Evolutionary conservation across 768 basidiomycete genomes (phyloP).

Genomic region (Boletus vinaceobasis): DNA sequence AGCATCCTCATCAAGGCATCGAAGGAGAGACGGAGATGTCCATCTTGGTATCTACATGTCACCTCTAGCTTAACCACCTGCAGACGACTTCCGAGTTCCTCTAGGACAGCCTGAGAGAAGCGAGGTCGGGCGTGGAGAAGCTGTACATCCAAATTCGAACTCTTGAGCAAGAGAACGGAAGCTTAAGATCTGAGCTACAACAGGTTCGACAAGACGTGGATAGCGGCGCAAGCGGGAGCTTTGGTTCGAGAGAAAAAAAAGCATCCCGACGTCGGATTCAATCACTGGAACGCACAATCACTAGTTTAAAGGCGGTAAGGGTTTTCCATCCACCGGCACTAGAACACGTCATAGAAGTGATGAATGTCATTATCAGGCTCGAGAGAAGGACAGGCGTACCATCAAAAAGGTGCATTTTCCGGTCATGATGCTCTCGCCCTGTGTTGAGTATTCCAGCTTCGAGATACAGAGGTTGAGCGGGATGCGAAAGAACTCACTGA

Average conservation of each 20-base stretch:
- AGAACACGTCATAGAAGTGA: background rate
- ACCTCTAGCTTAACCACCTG: background rate
- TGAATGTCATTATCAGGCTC: constrained; percentile 4
- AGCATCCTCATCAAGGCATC: background rate
- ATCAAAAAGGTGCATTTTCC: constrained; percentile 13
- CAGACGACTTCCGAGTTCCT: background rate
- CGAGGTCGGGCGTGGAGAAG: constrained; percentile 7
- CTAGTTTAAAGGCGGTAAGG: constrained; percentile 2
- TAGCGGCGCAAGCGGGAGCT: background rate
- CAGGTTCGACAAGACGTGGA: background rate
- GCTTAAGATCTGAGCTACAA: constrained; percentile 3
- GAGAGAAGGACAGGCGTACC: constrained; percentile 9
- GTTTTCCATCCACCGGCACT: background rate
- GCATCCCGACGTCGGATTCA: constrained; percentile 6
- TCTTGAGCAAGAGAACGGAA: constrained; percentile 8
- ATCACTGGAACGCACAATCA: constrained; percentile 6
- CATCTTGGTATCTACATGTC: constrained; percentile 8
- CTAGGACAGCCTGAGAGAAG: constrained; percentile 9
- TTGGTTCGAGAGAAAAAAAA: background rate
- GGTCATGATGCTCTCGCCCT: background rate
- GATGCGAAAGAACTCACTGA: constrained; percentile 14
- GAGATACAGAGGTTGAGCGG: constrained; percentile 11
- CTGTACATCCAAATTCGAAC: constrained; percentile 6
- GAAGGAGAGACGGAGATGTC: background rate
- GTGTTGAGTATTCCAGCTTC: constrained; percentile 10